phyloP scores from a whole-genome alignment of 306 rosid genomes.

The Begonia peltatifolia region DNA sequence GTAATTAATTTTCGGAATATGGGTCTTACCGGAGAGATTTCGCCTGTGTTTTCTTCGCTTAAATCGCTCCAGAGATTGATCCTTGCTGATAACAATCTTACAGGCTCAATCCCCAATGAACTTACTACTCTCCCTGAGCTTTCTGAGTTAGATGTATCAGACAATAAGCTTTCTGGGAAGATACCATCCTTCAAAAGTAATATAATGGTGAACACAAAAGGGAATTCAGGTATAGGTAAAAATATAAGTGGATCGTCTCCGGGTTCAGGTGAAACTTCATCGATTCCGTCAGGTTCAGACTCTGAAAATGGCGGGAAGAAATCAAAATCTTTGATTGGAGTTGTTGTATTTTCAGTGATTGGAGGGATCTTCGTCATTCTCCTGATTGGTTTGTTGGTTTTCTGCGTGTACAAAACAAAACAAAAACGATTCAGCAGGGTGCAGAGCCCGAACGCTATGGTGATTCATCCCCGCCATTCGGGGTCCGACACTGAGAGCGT shows the following conservation, averaged over 20 bases:
- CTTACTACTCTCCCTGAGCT: constrained; percentile 47
- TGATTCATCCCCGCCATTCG: constrained; percentile 72
- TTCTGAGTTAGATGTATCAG: constrained; percentile 39
- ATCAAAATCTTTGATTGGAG: constrained; percentile 26
- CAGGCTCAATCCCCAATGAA: constrained; percentile 49
- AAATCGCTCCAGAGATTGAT: constrained; percentile 43
- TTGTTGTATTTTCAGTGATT: constrained; percentile 44
- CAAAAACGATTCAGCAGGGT: constrained; percentile 65
- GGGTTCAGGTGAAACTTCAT: constrained; percentile 14
- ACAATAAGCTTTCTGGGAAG: constrained; percentile 53
- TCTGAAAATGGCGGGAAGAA: constrained; percentile 27
- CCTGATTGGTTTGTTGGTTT: constrained; percentile 40
- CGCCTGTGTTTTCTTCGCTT: constrained; percentile 40
- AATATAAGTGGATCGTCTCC: constrained; percentile 18
- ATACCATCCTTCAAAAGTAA: constrained; percentile 46
- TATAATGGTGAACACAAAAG: constrained; percentile 28
- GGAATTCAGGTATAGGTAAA: constrained; percentile 54
- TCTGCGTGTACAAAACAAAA: constrained; percentile 53
- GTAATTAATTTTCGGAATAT: constrained; percentile 57
- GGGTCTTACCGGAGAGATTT: constrained; percentile 59
- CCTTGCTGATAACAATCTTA: constrained; percentile 59
- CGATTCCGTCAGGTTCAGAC: constrained; percentile 7
- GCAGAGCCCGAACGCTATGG: constrained; percentile 71
- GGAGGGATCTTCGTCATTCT: constrained; percentile 37
- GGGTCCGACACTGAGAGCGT: constrained; percentile 76